Evolutionary conservation across 495 filamentous ascomycete species (phyloP).

Genomic region (Penicillium verhagenii): DNA sequence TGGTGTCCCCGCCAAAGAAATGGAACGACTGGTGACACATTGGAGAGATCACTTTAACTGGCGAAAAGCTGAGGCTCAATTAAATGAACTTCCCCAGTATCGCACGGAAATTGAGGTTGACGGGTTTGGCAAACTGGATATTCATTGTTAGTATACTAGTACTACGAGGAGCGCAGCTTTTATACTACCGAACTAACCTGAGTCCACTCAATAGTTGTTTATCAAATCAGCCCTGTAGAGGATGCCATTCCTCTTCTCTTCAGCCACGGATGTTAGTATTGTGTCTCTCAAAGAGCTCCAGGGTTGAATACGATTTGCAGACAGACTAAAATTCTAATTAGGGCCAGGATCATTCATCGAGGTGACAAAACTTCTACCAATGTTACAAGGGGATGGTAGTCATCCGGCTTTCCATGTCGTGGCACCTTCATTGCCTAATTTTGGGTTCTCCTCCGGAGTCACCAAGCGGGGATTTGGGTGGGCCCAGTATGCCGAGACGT

Average conservation of each 20-base stretch:
- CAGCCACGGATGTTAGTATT: constrained; percentile 42
- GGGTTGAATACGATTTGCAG: background rate
- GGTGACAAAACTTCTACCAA: constrained; percentile 35
- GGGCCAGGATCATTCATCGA: constrained; percentile 44
- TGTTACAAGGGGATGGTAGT: constrained; percentile 21
- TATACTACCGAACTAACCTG: background rate
- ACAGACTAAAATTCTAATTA: background rate
- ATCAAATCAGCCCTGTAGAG: constrained; percentile 32
- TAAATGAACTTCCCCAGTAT: constrained; percentile 48
- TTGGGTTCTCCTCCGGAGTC: constrained; percentile 39
- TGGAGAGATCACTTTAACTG: constrained; percentile 45
- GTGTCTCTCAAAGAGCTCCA: background rate
- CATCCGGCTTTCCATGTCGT: constrained; percentile 44
- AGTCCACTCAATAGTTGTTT: constrained; percentile 33
- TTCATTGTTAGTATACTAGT: constrained; percentile 40
- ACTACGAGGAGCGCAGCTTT: background rate
- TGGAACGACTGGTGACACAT: constrained; percentile 35
- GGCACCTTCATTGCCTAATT: constrained; percentile 45
- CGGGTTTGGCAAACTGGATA: constrained; percentile 37
- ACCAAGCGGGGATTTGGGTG: constrained; percentile 52
- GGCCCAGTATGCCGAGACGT: constrained; percentile 58
- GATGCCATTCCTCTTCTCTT: constrained; percentile 46
- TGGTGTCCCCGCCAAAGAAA: constrained; percentile 38
- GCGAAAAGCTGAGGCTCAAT: constrained; percentile 38
- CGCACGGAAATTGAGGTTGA: constrained; percentile 40